Percentiles rank a stretch among this genome's conserved stretches.
Evolutionary conservation across 2,329 filamentous ascomycete species (phyloP).

Genomic region (Shiraia sp.): DNA sequence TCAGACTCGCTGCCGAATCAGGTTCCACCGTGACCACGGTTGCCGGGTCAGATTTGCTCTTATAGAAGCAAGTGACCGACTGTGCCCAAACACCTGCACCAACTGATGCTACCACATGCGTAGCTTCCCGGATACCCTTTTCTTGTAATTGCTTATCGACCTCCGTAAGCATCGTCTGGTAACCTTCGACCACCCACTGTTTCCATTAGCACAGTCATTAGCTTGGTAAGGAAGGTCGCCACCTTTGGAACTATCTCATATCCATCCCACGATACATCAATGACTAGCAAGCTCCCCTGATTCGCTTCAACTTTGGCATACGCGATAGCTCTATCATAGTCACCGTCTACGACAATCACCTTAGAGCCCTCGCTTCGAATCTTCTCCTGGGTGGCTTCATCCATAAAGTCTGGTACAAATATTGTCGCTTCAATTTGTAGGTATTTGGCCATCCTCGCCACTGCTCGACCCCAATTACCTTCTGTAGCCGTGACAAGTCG

Average conservation of each 20-base stretch:
- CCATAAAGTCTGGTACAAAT: constrained; percentile 66
- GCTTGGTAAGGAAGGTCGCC: constrained; percentile 4
- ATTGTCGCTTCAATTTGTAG: constrained; percentile 61
- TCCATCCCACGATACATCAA: constrained; percentile 69
- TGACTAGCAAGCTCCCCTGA: constrained; percentile 59
- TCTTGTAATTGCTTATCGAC: constrained; percentile 63
- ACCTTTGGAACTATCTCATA: constrained; percentile 68
- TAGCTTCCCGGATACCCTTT: constrained; percentile 43
- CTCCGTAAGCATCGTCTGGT: constrained; percentile 72
- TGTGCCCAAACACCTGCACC: constrained; percentile 76
- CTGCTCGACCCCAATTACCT: constrained; percentile 76
- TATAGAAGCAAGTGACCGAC: constrained; percentile 69
- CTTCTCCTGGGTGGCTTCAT: constrained; percentile 54
- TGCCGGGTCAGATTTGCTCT: constrained; percentile 44
- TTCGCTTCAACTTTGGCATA: constrained; percentile 53
- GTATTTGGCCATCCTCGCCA: constrained; percentile 68
- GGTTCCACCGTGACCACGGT: constrained; percentile 71
- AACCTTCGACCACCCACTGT: constrained; percentile 77
- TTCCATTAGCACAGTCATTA: constrained; percentile 6
- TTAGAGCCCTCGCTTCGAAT: constrained; percentile 67
- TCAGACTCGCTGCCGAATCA: constrained; percentile 63
- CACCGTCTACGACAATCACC: constrained; percentile 59
- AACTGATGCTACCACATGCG: constrained; percentile 65
- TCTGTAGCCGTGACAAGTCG: constrained; percentile 70
- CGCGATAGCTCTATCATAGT: constrained; percentile 67